Conservation (phyloP, 305 asterid species). For the Fraxinus paxiana region DNA sequence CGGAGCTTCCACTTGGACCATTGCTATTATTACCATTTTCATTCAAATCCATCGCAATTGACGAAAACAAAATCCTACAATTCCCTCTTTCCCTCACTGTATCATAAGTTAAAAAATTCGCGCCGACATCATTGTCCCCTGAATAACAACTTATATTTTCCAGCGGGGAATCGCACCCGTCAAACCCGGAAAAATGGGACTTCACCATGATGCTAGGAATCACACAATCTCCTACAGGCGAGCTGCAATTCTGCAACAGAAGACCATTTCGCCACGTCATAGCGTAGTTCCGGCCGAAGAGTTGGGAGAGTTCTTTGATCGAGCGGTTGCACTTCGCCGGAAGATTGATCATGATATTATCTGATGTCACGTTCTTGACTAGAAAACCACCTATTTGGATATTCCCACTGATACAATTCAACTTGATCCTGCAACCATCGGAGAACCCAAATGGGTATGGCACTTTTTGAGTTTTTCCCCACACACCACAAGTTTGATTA, state of each 20-base stretch:
- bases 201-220: constrained; percentile 35
- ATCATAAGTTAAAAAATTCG: constrained; percentile 33
- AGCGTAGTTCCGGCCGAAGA: constrained; percentile 37
- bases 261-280: constrained; percentile 64
- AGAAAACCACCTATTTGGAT: constrained; percentile 35
- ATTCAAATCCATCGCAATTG: constrained; percentile 45
- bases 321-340: constrained; percentile 63
- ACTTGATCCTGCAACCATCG: constrained; percentile 40
- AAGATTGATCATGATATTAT: constrained; percentile 38
- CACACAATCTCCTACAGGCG: constrained; percentile 40
- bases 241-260: constrained; percentile 50
- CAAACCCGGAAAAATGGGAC: constrained; percentile 7
- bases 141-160: constrained; percentile 47
- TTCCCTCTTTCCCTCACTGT: constrained; percentile 28
- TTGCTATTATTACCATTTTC: not conserved
- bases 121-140: constrained; percentile 20
- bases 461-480: not conserved
- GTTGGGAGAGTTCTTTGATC: constrained; percentile 33
- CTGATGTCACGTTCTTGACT: constrained; percentile 51
- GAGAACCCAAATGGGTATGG: constrained; percentile 78
- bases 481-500: constrained; percentile 30
- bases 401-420: constrained; percentile 35
- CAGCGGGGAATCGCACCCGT: constrained; percentile 22
- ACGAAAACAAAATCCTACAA: constrained; percentile 48
- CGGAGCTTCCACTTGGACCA: constrained; percentile 8